phyloP scores from a whole-genome alignment of 1,284 basidiomycete genomes.

The Austroboletus novae-zelandiae region DNA sequence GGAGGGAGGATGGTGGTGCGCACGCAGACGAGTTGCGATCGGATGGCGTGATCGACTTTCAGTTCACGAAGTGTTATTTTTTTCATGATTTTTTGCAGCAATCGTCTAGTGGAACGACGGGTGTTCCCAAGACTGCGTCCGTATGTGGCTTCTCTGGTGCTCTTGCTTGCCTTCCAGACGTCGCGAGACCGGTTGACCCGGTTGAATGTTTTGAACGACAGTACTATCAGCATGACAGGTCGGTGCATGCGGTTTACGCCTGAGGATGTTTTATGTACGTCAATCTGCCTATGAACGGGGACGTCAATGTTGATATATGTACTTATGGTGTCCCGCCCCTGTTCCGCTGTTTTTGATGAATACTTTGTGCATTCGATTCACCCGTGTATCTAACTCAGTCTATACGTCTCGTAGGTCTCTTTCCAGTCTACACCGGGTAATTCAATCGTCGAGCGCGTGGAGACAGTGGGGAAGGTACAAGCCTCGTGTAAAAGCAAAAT shows the following conservation, averaged over 20 bases:
- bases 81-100: neutral
- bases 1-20: slow-evolving; percentile 50
- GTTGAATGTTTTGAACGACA: slow-evolving; percentile 78
- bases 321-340: slow-evolving; percentile 49
- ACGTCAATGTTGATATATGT: slow-evolving; percentile 55
- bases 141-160: slow-evolving; percentile 38
- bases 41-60: slow-evolving; percentile 76
- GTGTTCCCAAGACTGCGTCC: slow-evolving; percentile 74
- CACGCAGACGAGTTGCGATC: slow-evolving; percentile 38
- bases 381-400: slow-evolving; percentile 45
- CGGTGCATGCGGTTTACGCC: slow-evolving; percentile 66
- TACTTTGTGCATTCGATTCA: too few relatives aligned
- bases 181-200: slow-evolving; percentile 60
- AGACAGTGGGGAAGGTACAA: slow-evolving; percentile 75
- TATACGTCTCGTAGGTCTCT: slow-evolving; percentile 48
- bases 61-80: slow-evolving; percentile 69
- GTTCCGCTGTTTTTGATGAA: slow-evolving; percentile 45
- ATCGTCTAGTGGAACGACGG: slow-evolving; percentile 68
- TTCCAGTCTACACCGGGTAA: slow-evolving; percentile 69
- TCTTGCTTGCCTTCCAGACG: neutral
- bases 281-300: neutral
- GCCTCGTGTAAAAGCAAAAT: slow-evolving; percentile 76
- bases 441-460: slow-evolving; percentile 68
- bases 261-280: slow-evolving; percentile 65
- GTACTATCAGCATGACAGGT: slow-evolving; percentile 58